Percentiles rank a stretch among this genome's conserved stretches.
phyloP scores from a whole-genome alignment of 768 basidiomycete genomes.

The Pleurotus tuoliensis region DNA sequence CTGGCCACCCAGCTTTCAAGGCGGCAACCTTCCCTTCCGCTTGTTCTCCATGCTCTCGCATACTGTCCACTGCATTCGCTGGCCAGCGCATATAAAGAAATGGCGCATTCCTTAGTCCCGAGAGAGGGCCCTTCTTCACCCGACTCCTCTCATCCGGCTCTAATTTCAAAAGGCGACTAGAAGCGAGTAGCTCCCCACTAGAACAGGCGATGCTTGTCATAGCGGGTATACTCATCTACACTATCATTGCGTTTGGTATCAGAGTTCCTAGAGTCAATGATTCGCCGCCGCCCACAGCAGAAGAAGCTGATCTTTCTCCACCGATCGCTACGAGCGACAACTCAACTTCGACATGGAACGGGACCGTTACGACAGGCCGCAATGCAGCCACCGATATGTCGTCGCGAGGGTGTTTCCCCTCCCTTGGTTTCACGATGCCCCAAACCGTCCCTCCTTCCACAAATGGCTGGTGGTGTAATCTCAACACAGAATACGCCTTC shows the following conservation, averaged over 20 bases:
- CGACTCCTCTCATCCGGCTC: too few species aligned
- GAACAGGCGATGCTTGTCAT: constrained; percentile 3
- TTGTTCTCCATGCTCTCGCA: too few species aligned
- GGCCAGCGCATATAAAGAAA: too few species aligned
- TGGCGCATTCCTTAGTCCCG: too few species aligned
- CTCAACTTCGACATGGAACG: neutral
- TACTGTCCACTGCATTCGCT: too few species aligned
- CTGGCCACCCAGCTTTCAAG: too few species aligned
- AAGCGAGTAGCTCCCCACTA: too few species aligned
- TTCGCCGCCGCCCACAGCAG: neutral
- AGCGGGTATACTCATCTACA: constrained; percentile 4
- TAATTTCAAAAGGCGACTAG: too few species aligned
- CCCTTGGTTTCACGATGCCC: constrained; percentile 54
- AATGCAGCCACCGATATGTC: neutral
- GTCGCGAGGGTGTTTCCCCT: constrained; percentile 34
- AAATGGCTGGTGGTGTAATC: constrained; percentile 62
- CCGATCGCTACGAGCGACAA: neutral
- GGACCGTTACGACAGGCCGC: neutral
- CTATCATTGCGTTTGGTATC: neutral
- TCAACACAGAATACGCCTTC: constrained; percentile 66
- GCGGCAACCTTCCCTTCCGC: too few species aligned
- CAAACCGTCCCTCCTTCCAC: constrained; percentile 36
- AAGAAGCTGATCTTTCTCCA: neutral
- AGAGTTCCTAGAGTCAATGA: neutral
- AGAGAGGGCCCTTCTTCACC: too few species aligned